These are phyloP conservation scores for Balansia obtecta DNA, from an alignment of 2,329 filamentous ascomycete species.

Conservation along the genomic window DNA sequence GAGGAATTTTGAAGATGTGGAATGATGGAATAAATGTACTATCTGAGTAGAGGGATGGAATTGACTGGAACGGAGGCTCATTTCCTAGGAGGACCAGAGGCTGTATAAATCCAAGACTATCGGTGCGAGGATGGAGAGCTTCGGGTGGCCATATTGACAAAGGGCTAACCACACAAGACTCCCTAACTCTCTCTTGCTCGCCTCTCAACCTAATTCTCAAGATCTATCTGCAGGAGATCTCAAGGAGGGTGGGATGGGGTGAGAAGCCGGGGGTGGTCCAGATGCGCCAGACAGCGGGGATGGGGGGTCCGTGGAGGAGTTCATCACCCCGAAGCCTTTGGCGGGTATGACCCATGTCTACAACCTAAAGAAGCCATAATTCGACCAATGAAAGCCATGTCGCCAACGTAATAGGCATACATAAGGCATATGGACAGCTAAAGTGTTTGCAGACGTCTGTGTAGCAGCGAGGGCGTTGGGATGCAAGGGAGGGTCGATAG, in stretches of 20 bases:
- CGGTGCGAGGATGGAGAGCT: slow-evolving; percentile 18
- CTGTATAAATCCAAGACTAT: slow-evolving; percentile 27
- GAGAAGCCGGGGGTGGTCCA: slow-evolving; percentile 7
- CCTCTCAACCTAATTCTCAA: slow-evolving; percentile 21
- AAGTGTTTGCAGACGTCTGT: slow-evolving; percentile 14
- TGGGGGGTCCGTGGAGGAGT: slow-evolving; percentile 5
- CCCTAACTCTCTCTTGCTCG: slow-evolving; percentile 9
- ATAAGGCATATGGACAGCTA: slow-evolving; percentile 19
- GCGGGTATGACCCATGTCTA: slow-evolving; percentile 12
- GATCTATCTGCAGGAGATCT: slow-evolving; percentile 20
- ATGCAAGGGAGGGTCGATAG: slow-evolving; percentile 19
- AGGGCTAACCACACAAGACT: slow-evolving; percentile 16
- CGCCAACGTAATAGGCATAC: slow-evolving; percentile 20
- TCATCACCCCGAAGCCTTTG: slow-evolving; percentile 12
- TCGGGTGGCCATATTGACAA: slow-evolving; percentile 21
- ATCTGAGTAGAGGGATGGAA: slow-evolving; percentile 19
- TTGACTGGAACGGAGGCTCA: slow-evolving; percentile 25
- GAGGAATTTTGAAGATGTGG: slow-evolving; percentile 30
- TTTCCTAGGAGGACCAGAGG: slow-evolving; percentile 19
- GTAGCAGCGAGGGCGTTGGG: slow-evolving; percentile 19
- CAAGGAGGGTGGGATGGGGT: slow-evolving; percentile 8
- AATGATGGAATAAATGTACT: slow-evolving; percentile 31
- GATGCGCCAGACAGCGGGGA: slow-evolving; percentile 2
- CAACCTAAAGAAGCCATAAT: slow-evolving; percentile 8
- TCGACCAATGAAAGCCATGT: slow-evolving; percentile 17